These are phyloP conservation scores for Ascochyta rabiei DNA, from an alignment of 2,329 filamentous ascomycete genomes.

Conservation along the genomic window DNA sequence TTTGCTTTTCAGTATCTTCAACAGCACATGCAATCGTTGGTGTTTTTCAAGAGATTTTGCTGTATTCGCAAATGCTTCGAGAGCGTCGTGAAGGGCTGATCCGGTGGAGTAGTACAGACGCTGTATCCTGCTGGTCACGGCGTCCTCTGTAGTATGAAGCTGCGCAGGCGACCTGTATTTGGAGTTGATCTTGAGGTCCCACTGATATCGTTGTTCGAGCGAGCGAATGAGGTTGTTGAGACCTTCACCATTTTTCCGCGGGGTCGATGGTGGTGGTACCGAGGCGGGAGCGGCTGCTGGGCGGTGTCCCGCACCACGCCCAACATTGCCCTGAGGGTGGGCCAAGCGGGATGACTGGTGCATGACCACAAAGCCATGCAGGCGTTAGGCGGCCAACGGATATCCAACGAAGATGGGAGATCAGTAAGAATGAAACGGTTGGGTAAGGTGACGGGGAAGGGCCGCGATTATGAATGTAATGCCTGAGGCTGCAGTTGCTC, in stretches of 20 bases:
- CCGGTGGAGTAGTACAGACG: slow-evolving; percentile 22
- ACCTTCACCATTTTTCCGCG: slow-evolving; percentile 15
- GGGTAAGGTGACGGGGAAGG: not conserved
- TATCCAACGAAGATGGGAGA: not conserved
- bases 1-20: slow-evolving; percentile 17
- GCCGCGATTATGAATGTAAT: slow-evolving; percentile 14
- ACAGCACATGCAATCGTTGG: slow-evolving; percentile 17
- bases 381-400: not conserved
- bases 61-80: slow-evolving; percentile 22
- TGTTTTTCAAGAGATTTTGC: slow-evolving; percentile 8
- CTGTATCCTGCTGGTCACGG: slow-evolving; percentile 25
- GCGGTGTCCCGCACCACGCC: slow-evolving; percentile 2
- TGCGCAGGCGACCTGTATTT: slow-evolving; percentile 31
- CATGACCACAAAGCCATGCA: slow-evolving; percentile 14
- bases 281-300: slow-evolving; percentile 17
- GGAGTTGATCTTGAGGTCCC: slow-evolving; percentile 25
- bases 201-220: slow-evolving; percentile 29
- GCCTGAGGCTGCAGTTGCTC: slow-evolving; percentile 33
- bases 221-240: slow-evolving; percentile 26
- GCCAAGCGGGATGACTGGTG: slow-evolving; percentile 10
- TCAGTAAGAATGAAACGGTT: not conserved
- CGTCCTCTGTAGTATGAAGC: slow-evolving; percentile 14
- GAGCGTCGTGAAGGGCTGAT: slow-evolving; percentile 21
- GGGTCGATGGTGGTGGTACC: slow-evolving; percentile 21
- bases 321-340: not conserved